Percentiles rank a stretch among this genome's conserved stretches.
Conservation (phyloP, 331 rosid species). For the Malus hybrid region DNA sequence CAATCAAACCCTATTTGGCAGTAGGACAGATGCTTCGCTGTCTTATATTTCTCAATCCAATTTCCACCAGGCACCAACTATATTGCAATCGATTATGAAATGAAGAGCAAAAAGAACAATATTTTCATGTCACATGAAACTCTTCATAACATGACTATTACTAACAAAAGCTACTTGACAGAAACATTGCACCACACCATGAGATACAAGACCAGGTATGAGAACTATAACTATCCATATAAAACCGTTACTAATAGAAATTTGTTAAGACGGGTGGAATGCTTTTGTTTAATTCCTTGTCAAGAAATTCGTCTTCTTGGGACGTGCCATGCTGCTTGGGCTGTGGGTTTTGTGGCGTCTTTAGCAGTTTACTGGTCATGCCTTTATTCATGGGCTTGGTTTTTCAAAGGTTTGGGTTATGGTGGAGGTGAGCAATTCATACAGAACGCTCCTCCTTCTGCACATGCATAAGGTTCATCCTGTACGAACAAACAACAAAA, state of each 20-base stretch:
- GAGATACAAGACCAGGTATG: not conserved
- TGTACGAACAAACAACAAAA: too few relatives aligned
- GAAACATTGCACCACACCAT: not conserved
- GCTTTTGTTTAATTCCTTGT: slow-evolving; percentile 39
- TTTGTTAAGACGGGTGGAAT: not conserved
- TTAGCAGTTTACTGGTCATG: slow-evolving; percentile 44
- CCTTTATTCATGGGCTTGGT: slow-evolving; percentile 25
- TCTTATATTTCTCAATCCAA: slow-evolving; percentile 89
- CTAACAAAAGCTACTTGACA: slow-evolving; percentile 2
- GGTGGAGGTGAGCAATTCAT: too few relatives aligned
- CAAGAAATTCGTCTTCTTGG: slow-evolving; percentile 76
- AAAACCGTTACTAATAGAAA: not conserved
- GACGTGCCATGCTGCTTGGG: slow-evolving; percentile 43
- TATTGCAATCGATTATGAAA: slow-evolving; percentile 82
- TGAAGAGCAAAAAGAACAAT: slow-evolving; percentile 95
- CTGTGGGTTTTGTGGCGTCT: slow-evolving; percentile 28
- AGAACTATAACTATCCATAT: not conserved
- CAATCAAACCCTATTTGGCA: slow-evolving; percentile 88
- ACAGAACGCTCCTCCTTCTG: too few relatives aligned
- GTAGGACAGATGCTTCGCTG: slow-evolving; percentile 45
- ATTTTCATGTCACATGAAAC: slow-evolving; percentile 91
- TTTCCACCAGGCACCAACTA: slow-evolving; percentile 70
- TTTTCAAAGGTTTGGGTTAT: too few relatives aligned
- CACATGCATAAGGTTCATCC: too few relatives aligned
- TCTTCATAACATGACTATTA: slow-evolving; percentile 69